These are phyloP conservation scores for Heliosperma pusillum DNA, from an alignment of 148 eudicot genomes.

Conservation along the genomic window DNA sequence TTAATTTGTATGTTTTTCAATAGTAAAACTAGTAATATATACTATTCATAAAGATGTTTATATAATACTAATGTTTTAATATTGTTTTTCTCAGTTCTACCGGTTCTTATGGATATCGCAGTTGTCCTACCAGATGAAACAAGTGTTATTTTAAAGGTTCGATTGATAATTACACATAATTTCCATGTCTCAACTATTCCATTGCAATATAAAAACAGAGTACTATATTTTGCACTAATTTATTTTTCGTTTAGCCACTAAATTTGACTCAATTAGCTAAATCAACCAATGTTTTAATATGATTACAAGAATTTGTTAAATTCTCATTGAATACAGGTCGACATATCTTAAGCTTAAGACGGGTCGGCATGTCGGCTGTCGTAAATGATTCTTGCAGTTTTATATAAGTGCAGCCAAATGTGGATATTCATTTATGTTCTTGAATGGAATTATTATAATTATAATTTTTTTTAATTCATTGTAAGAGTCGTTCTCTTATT, in stretches of 20 bases:
- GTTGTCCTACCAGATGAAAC: constrained; percentile 85
- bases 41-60: neutral
- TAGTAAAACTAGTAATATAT: neutral
- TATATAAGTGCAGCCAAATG: no score
- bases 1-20: neutral
- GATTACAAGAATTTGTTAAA: no score
- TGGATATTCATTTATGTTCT: constrained; percentile 15
- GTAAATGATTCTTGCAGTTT: no score
- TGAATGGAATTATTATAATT: neutral
- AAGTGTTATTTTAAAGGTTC: constrained; percentile 72
- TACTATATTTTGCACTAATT: constrained; percentile 7
- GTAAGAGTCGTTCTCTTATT: constrained; percentile 27
- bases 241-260: neutral
- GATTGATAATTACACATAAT: neutral
- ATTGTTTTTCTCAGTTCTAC: constrained; percentile 62
- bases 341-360: no score
- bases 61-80: neutral
- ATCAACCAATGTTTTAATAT: no score
- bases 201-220: constrained; percentile 14
- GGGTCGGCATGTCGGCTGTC: no score
- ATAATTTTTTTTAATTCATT: neutral
- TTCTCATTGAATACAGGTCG: no score
- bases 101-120: constrained; percentile 69
- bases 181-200: neutral
- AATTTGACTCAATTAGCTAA: neutral